phyloP scores from a whole-genome alignment of 768 basidiomycete genomes.

The Panellus pusillus region DNA sequence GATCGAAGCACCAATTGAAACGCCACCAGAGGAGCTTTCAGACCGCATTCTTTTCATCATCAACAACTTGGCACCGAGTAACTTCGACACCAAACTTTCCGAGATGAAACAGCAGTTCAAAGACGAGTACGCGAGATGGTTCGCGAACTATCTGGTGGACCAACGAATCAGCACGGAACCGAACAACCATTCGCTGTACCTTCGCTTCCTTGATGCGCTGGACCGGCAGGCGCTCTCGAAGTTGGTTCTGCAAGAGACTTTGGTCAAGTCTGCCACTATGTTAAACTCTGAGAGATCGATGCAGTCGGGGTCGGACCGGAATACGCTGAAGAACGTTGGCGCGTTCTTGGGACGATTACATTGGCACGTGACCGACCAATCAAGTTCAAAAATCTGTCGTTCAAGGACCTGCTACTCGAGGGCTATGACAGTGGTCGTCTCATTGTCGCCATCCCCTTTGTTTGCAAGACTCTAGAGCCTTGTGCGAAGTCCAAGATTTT shows the following conservation, averaged over 20 bases:
- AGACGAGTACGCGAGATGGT: conserved; percentile 88
- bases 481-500: conserved; percentile 90
- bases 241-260: conserved; percentile 91
- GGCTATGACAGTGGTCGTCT: conserved; percentile 91
- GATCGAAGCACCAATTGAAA: conserved; percentile 58
- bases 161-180: conserved; percentile 95
- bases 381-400: conserved; percentile 88
- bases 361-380: conserved; percentile 92
- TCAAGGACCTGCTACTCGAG: conserved; percentile 97
- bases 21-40: conserved; percentile 83
- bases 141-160: conserved; percentile 96
- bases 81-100: conserved; percentile 82
- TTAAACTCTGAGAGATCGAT: conserved; percentile 92
- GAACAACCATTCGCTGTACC: conserved; percentile 94
- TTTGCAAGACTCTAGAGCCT: conserved; percentile 94
- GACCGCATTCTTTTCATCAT: conserved; percentile 97
- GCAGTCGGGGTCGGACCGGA: conserved; percentile 81
- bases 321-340: conserved; percentile 88
- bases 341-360: conserved; percentile 92
- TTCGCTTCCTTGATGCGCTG: conserved; percentile 88
- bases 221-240: conserved; percentile 65
- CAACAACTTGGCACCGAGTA: conserved; percentile 94
- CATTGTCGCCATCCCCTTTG: conserved; percentile 94
- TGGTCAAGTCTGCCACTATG: conserved; percentile 79
- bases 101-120: conserved; percentile 88